Conservation (phyloP, 1,284 basidiomycete species). For the Microbotryomycetes sp. region DNA sequence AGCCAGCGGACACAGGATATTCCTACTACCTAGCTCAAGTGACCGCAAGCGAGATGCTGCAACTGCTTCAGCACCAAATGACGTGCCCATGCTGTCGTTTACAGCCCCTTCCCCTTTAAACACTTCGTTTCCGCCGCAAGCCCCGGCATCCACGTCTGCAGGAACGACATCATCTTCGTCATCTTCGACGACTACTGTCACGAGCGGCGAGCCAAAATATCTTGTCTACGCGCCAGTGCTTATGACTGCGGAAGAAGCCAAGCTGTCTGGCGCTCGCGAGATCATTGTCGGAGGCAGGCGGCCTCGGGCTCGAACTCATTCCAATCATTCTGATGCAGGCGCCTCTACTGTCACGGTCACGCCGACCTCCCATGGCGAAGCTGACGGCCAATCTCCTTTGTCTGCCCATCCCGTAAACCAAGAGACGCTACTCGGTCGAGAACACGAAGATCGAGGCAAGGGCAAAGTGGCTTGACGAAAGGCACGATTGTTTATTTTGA, state of each 20-base stretch:
- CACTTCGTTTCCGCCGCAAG: constrained; percentile 2
- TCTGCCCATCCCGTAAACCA: not conserved
- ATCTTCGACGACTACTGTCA: not conserved
- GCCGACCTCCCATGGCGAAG: not conserved
- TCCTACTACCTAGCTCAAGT: constrained; percentile 12
- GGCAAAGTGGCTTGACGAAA: not conserved
- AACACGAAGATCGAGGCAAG: not conserved
- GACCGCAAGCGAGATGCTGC: not conserved
- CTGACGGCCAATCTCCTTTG: not conserved
- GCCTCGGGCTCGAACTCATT: not conserved
- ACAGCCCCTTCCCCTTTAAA: constrained; percentile 14
- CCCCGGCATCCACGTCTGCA: not conserved
- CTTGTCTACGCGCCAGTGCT: constrained; percentile 25
- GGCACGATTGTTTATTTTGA: not conserved
- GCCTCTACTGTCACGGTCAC: not conserved
- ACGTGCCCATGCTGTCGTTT: constrained; percentile 12
- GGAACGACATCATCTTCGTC: not conserved
- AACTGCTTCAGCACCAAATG: not conserved
- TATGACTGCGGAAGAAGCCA: constrained; percentile 17
- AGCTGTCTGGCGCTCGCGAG: constrained; percentile 13
- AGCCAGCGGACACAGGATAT: constrained; percentile 1
- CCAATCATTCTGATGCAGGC: not conserved
- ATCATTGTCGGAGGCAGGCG: constrained; percentile 4
- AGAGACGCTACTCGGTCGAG: not conserved
- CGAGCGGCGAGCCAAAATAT: not conserved